A percentile compares a stretch with the other conserved stretches of the same genome.
These are phyloP conservation scores for Pisolithus microcarpus DNA, from an alignment of 768 basidiomycete genomes.

Conservation along the genomic window DNA sequence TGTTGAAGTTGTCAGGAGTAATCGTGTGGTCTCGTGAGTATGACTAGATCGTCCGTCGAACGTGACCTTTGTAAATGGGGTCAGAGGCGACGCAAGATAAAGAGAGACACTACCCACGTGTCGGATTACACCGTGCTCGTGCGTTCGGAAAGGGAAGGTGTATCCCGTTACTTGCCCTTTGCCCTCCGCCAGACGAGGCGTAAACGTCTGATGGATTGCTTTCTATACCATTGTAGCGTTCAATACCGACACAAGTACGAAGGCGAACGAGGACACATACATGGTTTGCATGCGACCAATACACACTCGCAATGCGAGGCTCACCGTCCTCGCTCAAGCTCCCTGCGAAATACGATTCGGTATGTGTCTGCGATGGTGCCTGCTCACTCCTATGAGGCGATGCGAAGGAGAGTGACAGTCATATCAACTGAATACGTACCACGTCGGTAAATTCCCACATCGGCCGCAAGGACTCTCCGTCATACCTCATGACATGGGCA, in stretches of 20 bases:
- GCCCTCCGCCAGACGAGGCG: constrained; percentile 39
- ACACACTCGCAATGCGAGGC: constrained; percentile 54
- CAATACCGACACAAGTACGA: background rate
- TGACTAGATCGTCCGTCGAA: constrained; percentile 41
- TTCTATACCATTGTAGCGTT: constrained; percentile 31
- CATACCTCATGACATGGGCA: constrained; percentile 48
- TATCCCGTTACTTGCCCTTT: constrained; percentile 44
- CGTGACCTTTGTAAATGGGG: constrained; percentile 35
- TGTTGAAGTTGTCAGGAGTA: constrained; percentile 62
- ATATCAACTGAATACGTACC: constrained; percentile 25
- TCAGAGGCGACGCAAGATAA: background rate
- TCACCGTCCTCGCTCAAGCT: constrained; percentile 42
- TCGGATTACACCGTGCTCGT: constrained; percentile 56
- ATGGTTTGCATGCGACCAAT: constrained; percentile 52
- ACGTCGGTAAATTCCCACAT: constrained; percentile 53
- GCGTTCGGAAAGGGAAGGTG: constrained; percentile 59
- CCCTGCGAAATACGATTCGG: constrained; percentile 53
- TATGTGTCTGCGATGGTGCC: constrained; percentile 35
- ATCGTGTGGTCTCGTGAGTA: constrained; percentile 31
- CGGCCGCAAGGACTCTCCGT: constrained; percentile 35
- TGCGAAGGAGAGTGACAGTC: constrained; percentile 11
- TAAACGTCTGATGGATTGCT: constrained; percentile 46
- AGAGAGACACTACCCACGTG: constrained; percentile 43
- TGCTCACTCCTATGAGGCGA: constrained; percentile 12
- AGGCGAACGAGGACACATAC: constrained; percentile 33